Base-by-base conservation (phyloP, 805 yeast genomes). In the Ogataea angusta region DNA sequence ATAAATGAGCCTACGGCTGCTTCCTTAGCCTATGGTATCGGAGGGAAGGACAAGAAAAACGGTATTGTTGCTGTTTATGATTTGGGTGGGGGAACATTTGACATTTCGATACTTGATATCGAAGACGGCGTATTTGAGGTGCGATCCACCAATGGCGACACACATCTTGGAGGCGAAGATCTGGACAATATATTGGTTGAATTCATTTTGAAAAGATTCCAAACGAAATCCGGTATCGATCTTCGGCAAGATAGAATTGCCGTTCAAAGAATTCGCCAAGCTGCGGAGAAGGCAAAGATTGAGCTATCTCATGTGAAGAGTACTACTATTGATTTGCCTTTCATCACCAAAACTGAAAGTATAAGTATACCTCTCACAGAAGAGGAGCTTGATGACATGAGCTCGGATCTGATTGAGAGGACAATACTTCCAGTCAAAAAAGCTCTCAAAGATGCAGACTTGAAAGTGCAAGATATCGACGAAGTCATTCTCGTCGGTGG, bases 41-140 rank as follows among this genome's bases (percentile, higher is more conserved):
- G 88, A 13, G 43, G 45, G 3, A 21, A 33, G 13, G 49, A 64
- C 68, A 76, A 82, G 68, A 78, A 74, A 63, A 85, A 82, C 60
- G 69, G 69, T 9, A 53, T 68, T 62, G 91, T 90, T 52, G 96
- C 97, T 38, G 97, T 89, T 48, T 89, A 88, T 74, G 97, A 89
- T 73, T 76, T 89, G 55, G 97, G 97, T 73, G 97, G 97, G 61
- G 97, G 97, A 72, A 89, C 97, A 50, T 89, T 89, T 68, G 97
- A 89, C 80, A 83, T 89, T 64, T 90, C 96, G 48, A 85, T 89
- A 59, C 76, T 89, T 60, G 97, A 90, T 73, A 90, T 89, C 58
- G 96, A 89, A 68, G 90, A 89, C 63, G 97, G 97, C 69, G 96
- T 89, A 46, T 89, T 89, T 64, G 97, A 89, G 75, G 97, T 89